Percentiles rank a stretch among this genome's conserved stretches.
phyloP scores from a whole-genome alignment of 768 basidiomycete species.

The Mycena filopes region DNA sequence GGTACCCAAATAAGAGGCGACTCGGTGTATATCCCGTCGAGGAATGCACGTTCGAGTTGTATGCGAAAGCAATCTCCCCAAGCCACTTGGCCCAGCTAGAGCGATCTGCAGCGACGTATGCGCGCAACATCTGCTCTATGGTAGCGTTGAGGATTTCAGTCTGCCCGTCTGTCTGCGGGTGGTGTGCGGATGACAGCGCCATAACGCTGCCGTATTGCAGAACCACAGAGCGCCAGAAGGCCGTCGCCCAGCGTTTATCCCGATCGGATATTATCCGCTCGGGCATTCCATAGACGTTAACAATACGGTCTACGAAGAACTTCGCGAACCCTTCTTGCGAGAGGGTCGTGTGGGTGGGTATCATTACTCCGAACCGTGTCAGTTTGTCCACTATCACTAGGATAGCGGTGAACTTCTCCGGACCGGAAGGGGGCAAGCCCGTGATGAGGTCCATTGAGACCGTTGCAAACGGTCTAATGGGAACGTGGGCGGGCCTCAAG shows the following conservation, averaged over 20 bases:
- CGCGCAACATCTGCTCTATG: slow-evolving; percentile 43
- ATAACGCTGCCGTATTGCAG: slow-evolving; percentile 7
- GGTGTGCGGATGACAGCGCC: slow-evolving; percentile 43
- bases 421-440: slow-evolving; percentile 29
- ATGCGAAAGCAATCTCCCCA: slow-evolving; percentile 39
- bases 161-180: slow-evolving; percentile 53
- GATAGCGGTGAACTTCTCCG: not conserved
- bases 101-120: slow-evolving; percentile 40
- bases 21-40: slow-evolving; percentile 41
- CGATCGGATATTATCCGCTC: slow-evolving; percentile 21
- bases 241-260: slow-evolving; percentile 25
- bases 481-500: slow-evolving; percentile 15
- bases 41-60: slow-evolving; percentile 42
- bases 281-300: slow-evolving; percentile 15
- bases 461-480: slow-evolving; percentile 12
- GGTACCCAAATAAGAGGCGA: slow-evolving; percentile 42
- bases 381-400: slow-evolving; percentile 44
- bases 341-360: slow-evolving; percentile 34
- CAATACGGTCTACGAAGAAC: slow-evolving; percentile 21
- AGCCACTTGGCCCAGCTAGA: slow-evolving; percentile 41
- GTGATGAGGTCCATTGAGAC: slow-evolving; percentile 24
- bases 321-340: slow-evolving; percentile 22
- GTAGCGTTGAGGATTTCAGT: slow-evolving; percentile 43
- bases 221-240: slow-evolving; percentile 33
- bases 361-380: slow-evolving; percentile 47